Percentiles rank a stretch among this genome's conserved stretches.
Conservation (phyloP, 1,284 basidiomycete genomes). For the Cryptococcus sp. region DNA sequence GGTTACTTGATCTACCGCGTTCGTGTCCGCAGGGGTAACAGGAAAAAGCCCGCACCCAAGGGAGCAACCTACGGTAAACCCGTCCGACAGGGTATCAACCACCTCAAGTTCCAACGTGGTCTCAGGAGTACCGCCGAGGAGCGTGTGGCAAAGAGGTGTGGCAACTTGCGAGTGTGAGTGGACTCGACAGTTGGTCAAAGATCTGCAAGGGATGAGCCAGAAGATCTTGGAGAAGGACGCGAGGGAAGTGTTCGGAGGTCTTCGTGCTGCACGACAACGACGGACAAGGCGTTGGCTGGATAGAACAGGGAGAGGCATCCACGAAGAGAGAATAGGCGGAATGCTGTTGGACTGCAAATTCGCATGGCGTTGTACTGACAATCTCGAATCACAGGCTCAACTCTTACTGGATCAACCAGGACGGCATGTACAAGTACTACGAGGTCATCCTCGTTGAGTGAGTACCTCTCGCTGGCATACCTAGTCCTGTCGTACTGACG, state of each 20-base stretch:
- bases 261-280: too few relatives aligned
- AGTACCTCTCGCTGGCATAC: constrained; percentile 47
- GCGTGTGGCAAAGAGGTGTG: constrained; percentile 94
- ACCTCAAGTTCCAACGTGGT: constrained; percentile 96
- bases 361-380: constrained; percentile 9
- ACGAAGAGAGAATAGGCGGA: background rate
- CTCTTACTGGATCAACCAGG: constrained; percentile 99
- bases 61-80: constrained; percentile 99
- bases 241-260: background rate
- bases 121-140: constrained; percentile 95
- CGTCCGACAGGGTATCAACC: constrained; percentile 99
- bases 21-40: constrained; percentile 96
- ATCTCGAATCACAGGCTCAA: constrained; percentile 59
- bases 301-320: too few relatives aligned
- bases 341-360: background rate
- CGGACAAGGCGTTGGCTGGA: too few relatives aligned
- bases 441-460: constrained; percentile 99
- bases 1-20: constrained; percentile 98
- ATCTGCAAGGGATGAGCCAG: too few relatives aligned
- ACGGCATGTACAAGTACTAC: constrained; percentile 99
- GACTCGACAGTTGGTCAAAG: too few relatives aligned
- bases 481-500: background rate
- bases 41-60: constrained; percentile 98
- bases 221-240: background rate
- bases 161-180: constrained; percentile 80